Conservation (phyloP, 2,329 filamentous ascomycete species). For the Cercospora citrullina region DNA sequence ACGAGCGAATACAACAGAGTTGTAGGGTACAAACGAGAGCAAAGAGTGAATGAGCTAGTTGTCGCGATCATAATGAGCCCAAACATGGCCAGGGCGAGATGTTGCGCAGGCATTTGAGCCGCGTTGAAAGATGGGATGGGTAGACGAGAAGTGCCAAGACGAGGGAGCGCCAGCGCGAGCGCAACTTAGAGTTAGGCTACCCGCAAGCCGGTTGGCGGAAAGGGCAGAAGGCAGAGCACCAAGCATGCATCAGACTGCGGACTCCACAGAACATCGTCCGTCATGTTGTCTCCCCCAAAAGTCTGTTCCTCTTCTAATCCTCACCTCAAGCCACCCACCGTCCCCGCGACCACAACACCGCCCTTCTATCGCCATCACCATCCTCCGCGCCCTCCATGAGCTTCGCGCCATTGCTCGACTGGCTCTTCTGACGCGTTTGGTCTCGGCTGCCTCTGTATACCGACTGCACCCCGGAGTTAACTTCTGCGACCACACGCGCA, state of each 20-base stretch:
- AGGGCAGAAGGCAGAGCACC: neutral
- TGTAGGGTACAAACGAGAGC: neutral
- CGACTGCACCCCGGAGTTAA: constrained; percentile 8
- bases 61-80: constrained; percentile 28
- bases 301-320: constrained; percentile 6
- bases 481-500: constrained; percentile 17
- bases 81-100: constrained; percentile 23
- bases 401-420: neutral
- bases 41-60: neutral
- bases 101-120: constrained; percentile 2
- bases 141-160: constrained; percentile 7
- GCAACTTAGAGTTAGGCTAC: neutral
- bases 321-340: constrained; percentile 6
- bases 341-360: constrained; percentile 11
- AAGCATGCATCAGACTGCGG: constrained; percentile 2
- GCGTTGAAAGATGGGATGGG: neutral
- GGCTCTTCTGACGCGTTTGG: constrained; percentile 10
- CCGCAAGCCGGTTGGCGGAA: constrained; percentile 5
- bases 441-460: constrained; percentile 8
- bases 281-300: constrained; percentile 7
- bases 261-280: constrained; percentile 3
- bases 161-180: neutral
- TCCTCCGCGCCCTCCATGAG: neutral
- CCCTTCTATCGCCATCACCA: constrained; percentile 6
- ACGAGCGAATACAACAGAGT: neutral